Evolutionary conservation across 495 filamentous ascomycete genomes (phyloP), one percentile per base, ranked within the genome.

Genomic region (Melanomma pulvis-pyrius): DNA sequence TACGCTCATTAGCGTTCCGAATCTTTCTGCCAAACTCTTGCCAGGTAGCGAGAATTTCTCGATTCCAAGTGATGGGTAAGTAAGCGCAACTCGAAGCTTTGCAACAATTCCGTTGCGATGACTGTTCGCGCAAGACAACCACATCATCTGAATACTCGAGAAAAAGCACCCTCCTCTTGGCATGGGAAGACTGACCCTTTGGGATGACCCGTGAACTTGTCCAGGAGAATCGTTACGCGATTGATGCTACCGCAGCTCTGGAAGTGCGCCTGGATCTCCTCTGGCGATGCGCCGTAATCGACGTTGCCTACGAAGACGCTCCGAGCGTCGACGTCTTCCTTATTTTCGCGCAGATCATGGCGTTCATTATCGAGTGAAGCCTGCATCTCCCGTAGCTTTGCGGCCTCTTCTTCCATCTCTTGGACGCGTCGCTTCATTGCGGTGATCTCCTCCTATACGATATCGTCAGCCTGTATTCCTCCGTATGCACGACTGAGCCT

Each of bases 271-370:
- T 99, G 96, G 63, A 99, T 97, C 79, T 99, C 96, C 79, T 99
- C 96, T 0, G 96, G 94, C 17, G 92, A 96, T 28, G 94, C 93
- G 64, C 92, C 92, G 77, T 99, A 99, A 76, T 99, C 96, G 59
- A 99, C 96, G 74, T 99, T 99, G 51, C 96, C 96, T 25, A 99
- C 96, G 75, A 99, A 99, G 73, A 99, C 90, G 79, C 92, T 96
- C 63, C 96, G 87, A 67, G 85, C 90, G 78, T 99, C 96, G 52
- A 99, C 88, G 72, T 97, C 96, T 73, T 98, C 96, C 77, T 94
- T 93, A 78, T 92, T 91, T 74, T 99, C 96, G 49, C 87, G 86
- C 59, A 96, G 82, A 64, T 89, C 90, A 66, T 91, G 86, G 32
- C 84, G 87, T 69, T 93, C 88, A 74, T 93, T 87, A 72, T 98